These are phyloP conservation scores for Phytopythium cucurbitacearum DNA, from an alignment of 352 stramenopile genomes.

Conservation along the genomic window DNA sequence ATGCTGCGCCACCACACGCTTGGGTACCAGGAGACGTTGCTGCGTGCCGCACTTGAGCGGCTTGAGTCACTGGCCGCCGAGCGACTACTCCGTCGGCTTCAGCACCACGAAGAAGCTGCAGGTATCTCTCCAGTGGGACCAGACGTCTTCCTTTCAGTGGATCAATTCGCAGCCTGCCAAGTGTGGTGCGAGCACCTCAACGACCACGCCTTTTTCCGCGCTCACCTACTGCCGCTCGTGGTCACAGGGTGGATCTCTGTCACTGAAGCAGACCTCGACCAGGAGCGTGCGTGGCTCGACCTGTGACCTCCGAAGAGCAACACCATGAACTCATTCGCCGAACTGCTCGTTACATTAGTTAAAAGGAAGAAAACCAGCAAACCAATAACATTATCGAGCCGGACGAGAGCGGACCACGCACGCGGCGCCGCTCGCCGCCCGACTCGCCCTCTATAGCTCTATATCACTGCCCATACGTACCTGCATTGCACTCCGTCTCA, in stretches of 20 bases:
- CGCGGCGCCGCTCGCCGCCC: conserved; percentile 5
- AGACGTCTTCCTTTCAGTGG: conserved; percentile 24
- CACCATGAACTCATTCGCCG: neutral
- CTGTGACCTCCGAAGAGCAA: conserved; percentile 6
- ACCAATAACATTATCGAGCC: conserved; percentile 24
- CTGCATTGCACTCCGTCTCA: conserved; percentile 12
- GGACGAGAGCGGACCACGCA: no score
- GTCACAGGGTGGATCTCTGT: conserved; percentile 20
- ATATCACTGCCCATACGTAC: conserved; percentile 2
- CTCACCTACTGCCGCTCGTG: conserved; percentile 15
- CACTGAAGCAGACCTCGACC: conserved; percentile 9
- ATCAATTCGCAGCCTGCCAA: conserved; percentile 36
- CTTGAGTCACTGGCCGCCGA: conserved; percentile 30
- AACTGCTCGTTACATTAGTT: neutral
- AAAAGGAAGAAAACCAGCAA: conserved; percentile 2
- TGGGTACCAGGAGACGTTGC: conserved; percentile 17
- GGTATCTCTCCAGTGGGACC: conserved; percentile 5
- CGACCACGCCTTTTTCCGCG: conserved; percentile 13
- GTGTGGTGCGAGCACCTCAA: neutral
- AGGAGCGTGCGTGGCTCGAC: conserved; percentile 15
- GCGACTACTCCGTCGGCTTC: conserved; percentile 29
- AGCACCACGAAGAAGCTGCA: conserved; percentile 24
- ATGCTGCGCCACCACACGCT: conserved; percentile 22
- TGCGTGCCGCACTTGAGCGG: conserved; percentile 24
- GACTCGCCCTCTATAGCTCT: neutral